phyloP scores from a whole-genome alignment of 352 stramenopile species.

The Globisporangium spinosum region DNA sequence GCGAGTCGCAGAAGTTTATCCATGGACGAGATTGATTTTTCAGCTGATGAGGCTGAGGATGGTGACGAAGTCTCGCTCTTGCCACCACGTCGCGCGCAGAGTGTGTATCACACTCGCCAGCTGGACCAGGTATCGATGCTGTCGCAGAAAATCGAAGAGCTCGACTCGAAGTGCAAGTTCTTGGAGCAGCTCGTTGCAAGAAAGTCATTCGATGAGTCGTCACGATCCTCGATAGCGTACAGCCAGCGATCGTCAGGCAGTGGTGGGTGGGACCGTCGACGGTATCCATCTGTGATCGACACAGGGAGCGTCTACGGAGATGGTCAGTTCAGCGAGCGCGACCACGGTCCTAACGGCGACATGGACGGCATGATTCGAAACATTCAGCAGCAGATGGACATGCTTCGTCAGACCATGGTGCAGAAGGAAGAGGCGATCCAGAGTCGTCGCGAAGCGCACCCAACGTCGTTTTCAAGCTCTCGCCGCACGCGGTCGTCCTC shows the following conservation, averaged over 20 bases:
- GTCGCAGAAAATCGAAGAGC: slow-evolving; percentile 65
- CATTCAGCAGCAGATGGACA: slow-evolving; percentile 83
- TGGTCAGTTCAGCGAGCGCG: slow-evolving; percentile 20
- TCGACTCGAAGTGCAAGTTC: slow-evolving; percentile 79
- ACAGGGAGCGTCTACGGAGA: slow-evolving; percentile 7
- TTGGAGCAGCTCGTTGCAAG: slow-evolving; percentile 68
- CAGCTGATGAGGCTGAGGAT: slow-evolving; percentile 37
- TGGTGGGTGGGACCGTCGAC: slow-evolving; percentile 16
- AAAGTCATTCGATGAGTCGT: slow-evolving; percentile 40
- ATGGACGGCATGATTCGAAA: slow-evolving; percentile 76
- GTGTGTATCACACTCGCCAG: slow-evolving; percentile 43
- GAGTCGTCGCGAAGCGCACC: slow-evolving; percentile 44
- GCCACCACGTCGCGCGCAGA: slow-evolving; percentile 51
- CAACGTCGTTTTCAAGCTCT: slow-evolving; percentile 64
- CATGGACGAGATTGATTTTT: slow-evolving; percentile 35
- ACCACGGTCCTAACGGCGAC: slow-evolving; percentile 26
- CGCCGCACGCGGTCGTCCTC: slow-evolving; percentile 66
- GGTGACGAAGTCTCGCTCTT: slow-evolving; percentile 43
- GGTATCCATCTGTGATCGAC: slow-evolving; percentile 19
- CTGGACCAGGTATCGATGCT: slow-evolving; percentile 60
- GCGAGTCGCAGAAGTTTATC: slow-evolving; percentile 42
- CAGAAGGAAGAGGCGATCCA: slow-evolving; percentile 54
- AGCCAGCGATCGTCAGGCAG: slow-evolving; percentile 10
- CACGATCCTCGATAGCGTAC: slow-evolving; percentile 15
- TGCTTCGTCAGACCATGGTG: slow-evolving; percentile 66